phyloP scores from a whole-genome alignment of 345 rosid species.

The Jatropha curcas region DNA sequence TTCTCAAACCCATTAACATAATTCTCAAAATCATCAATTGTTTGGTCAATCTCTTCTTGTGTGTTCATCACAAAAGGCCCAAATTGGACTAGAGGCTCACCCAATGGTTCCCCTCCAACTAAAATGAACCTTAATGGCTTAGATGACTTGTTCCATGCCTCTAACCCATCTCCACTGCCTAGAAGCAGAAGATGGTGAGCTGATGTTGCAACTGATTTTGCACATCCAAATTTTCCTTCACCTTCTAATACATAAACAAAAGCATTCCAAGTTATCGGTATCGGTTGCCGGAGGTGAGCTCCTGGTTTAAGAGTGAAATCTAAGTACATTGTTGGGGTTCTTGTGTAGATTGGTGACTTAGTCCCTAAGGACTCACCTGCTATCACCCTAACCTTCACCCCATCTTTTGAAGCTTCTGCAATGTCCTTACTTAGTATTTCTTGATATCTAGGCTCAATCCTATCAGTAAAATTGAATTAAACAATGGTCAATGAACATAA shows the following conservation, averaged over 20 bases:
- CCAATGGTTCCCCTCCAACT: conserved; percentile 77
- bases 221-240: conserved; percentile 58
- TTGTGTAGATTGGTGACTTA: conserved; percentile 69
- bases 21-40: conserved; percentile 70
- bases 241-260: conserved; percentile 78
- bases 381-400: conserved; percentile 67
- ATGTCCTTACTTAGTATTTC: conserved; percentile 67
- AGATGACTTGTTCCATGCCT: conserved; percentile 71
- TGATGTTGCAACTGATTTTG: conserved; percentile 31
- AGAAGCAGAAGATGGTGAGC: conserved; percentile 68
- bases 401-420: conserved; percentile 58
- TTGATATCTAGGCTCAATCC: conserved; percentile 88
- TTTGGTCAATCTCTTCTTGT: conserved; percentile 70
- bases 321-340: conserved; percentile 91
- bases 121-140: conserved; percentile 62
- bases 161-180: conserved; percentile 57
- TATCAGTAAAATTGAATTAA: conserved; percentile 7
- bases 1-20: conserved; percentile 77
- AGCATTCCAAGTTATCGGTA: conserved; percentile 68
- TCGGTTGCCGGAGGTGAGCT: conserved; percentile 59
- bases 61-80: conserved; percentile 97
- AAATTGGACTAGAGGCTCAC: conserved; percentile 67
- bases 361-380: conserved; percentile 85
- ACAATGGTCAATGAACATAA: too few species aligned
- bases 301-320: conserved; percentile 75